phyloP scores from a whole-genome alignment of 2,329 filamentous ascomycete genomes.

The Dichotomopilus funicola region DNA sequence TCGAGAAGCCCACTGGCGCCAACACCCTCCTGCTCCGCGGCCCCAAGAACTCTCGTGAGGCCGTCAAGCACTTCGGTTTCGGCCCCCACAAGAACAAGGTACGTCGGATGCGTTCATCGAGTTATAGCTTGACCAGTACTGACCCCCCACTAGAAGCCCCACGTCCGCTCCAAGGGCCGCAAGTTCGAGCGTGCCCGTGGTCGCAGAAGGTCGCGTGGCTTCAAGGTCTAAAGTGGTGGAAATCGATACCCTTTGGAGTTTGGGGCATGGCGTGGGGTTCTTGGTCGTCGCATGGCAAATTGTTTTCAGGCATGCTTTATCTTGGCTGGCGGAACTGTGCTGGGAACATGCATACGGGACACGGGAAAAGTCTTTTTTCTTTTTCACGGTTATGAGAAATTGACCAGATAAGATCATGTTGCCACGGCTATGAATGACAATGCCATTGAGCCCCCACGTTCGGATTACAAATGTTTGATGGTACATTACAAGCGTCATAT shows the following conservation, averaged over 20 bases:
- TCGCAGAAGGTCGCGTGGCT: constrained; percentile 95
- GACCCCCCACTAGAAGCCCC: constrained; percentile 67
- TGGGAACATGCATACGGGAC: constrained; percentile 16
- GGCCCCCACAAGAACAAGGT: constrained; percentile 98
- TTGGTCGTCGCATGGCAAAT: constrained; percentile 20
- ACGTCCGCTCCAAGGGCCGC: constrained; percentile 96
- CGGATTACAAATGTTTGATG: not conserved
- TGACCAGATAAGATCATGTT: constrained; percentile 13
- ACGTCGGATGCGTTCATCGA: constrained; percentile 27
- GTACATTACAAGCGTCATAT: not conserved
- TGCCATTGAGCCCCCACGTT: constrained; percentile 10
- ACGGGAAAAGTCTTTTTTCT: constrained; percentile 20
- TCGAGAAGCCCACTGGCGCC: constrained; percentile 88
- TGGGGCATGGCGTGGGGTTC: constrained; percentile 19
- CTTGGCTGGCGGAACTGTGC: constrained; percentile 16
- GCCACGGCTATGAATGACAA: constrained; percentile 15
- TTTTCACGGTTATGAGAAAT: constrained; percentile 16
- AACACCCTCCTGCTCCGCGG: constrained; percentile 97
- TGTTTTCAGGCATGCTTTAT: constrained; percentile 17
- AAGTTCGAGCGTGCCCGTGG: constrained; percentile 99
- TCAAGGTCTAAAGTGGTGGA: constrained; percentile 82
- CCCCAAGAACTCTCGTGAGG: constrained; percentile 96
- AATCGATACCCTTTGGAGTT: constrained; percentile 17
- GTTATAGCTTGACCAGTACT: constrained; percentile 24
- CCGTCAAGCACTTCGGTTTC: constrained; percentile 98